Conservation (phyloP, 148 eudicot genomes). For the Suaeda aralocaspica region DNA sequence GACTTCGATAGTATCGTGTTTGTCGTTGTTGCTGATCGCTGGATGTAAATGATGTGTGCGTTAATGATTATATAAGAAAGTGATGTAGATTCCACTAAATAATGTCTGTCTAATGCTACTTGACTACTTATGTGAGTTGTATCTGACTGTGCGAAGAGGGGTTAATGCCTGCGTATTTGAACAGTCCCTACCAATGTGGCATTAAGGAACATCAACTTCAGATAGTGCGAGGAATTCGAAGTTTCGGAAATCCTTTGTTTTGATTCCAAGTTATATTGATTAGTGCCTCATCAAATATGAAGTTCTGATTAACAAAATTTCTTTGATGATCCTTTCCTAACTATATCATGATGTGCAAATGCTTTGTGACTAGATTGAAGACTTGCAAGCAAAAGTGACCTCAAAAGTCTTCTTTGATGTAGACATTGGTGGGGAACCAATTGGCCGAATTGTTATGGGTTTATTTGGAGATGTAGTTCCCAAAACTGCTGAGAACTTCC, state of each 20-base stretch:
- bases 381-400: constrained; percentile 19
- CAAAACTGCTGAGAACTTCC: constrained; percentile 46
- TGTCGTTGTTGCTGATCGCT: too few relatives aligned
- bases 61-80: neutral
- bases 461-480: constrained; percentile 44
- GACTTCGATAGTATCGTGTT: too few relatives aligned
- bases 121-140: too few relatives aligned
- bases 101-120: neutral
- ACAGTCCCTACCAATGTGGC: neutral
- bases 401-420: constrained; percentile 34
- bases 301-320: neutral
- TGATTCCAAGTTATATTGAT: neutral
- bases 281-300: neutral
- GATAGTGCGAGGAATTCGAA: neutral
- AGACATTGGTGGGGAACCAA: constrained; percentile 37
- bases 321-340: neutral
- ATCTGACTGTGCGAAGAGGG: neutral
- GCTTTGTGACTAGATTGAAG: constrained; percentile 7
- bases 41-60: too few relatives aligned
- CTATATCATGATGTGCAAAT: neutral
- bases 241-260: neutral
- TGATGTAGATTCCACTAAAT: neutral
- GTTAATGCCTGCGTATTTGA: neutral
- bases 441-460: constrained; percentile 43
- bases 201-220: neutral